A percentile compares a stretch with the other conserved stretches of the same genome.
Evolutionary conservation across 345 rosid species (phyloP).

Genomic region (Xanthoceras sorbifolium): DNA sequence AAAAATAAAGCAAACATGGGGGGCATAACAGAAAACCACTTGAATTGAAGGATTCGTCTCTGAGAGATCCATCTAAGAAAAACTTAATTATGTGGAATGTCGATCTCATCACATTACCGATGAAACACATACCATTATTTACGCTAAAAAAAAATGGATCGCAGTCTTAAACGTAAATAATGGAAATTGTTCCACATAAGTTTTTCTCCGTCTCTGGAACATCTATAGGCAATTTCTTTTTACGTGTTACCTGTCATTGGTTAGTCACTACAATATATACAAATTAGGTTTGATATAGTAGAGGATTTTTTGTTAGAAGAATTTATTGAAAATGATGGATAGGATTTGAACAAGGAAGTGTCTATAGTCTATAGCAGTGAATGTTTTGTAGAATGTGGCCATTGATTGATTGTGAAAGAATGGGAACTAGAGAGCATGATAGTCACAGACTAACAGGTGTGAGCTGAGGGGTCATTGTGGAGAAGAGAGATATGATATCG

Average conservation of each 20-base stretch:
- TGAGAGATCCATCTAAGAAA: no score
- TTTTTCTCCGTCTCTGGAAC: no score
- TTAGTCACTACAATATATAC: constrained; percentile 12
- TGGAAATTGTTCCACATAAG: no score
- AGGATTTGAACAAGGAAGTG: constrained; percentile 26
- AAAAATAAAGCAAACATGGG: no score
- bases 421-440: constrained; percentile 28
- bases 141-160: no score
- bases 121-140: no score
- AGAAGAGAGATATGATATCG: neutral
- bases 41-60: no score
- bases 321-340: constrained; percentile 28
- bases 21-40: no score
- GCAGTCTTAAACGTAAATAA: no score
- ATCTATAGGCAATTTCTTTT: no score
- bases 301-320: neutral
- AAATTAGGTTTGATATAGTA: neutral
- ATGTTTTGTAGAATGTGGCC: constrained; percentile 25
- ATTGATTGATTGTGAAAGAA: constrained; percentile 34
- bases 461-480: constrained; percentile 31
- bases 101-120: no score
- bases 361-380: constrained; percentile 19
- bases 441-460: constrained; percentile 27
- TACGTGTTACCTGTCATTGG: constrained; percentile 17
- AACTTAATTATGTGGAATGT: no score